Base-by-base conservation (phyloP, 805 yeast genomes). In the Kuraishia piskuri region DNA sequence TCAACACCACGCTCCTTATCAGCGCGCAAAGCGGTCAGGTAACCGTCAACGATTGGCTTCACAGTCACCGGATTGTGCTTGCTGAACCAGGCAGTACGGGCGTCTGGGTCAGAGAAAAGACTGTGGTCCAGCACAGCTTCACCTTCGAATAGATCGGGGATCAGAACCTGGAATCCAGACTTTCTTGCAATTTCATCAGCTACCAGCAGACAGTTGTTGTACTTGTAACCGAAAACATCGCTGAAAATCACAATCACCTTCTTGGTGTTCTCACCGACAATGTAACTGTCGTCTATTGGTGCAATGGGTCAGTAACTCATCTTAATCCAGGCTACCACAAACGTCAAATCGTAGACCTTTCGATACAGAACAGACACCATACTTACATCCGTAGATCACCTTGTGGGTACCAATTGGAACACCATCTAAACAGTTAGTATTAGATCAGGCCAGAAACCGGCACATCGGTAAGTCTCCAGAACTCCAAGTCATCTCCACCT, bases 131-230 rank as follows among this genome's bases (percentile, higher is more conserved):
- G 17, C 17, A 31, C 17, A 19, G 31, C 21, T 12, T 47, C 49
- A 37, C 79, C 80, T 24, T 78, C 68, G 59, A 88, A 75, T 55
- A 88, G 74, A 67, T 90, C 96, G n/a, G 96, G 96, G 40, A 85
- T 69, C 49, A 84, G 72, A 1, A 86, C 91, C 46, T 76, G 78
- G 70, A 76, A 88, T 22, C 89, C 88, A 6, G 65, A 65, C 3
- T 4, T 23, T 50, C 67, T 67, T 47, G 91, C 87, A 56, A 86
- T 78, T 52, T 73, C 69, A 62, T 86, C 90, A n/a, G 90, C 92
- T 56, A 82, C 65, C 59, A 90, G 73, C 59, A 76, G 68, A 36
- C 69, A 68, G 67, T 90, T 90, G 64, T 72, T 73, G 63, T 74
- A 75, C 50, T 70, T 71, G 64, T 77, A 69, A 40, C 97, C 96